Base-by-base conservation (phyloP, 2,329 filamentous ascomycete genomes). In the Dendrostoma leiphaemia region DNA sequence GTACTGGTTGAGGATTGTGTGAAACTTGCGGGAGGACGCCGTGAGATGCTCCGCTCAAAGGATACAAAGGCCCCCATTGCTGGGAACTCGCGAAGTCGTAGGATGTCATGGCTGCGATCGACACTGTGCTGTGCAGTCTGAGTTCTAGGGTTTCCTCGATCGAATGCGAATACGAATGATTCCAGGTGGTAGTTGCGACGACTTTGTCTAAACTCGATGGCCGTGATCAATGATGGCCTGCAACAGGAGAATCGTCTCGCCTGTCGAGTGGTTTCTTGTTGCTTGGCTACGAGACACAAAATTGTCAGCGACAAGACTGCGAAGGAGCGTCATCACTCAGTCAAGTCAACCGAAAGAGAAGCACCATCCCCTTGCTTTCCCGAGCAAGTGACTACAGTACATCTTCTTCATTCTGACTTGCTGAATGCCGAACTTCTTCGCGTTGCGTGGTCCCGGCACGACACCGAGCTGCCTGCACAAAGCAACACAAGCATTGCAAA, bases 61-160 rank as follows among this genome's bases (percentile, higher is more conserved):
- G 38, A 35, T 57, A 57, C 38, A 57, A n/a, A 2, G 38, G 26
- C 15, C 55, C 48, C 52, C 52, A 55, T 45, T 48, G 55, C 9
- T 34, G 43, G 23, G 47, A 40, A 23, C 48, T 43, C 4, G 28
- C 31, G 17, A 57, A 57, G 37, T 57, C 55, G 55, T 57, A 57
- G 5, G 54, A 44, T 29, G 55, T 37, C 55, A 57, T 57, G 5
- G 43, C 40, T 44, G 19, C 46, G 41, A 32, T 19, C 23, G n/a
- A 38, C 21, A 4, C 2, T 5, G 23, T 4, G 23, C n/a, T 6
- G 17, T 21, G 10, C 23, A 24, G 15, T 7, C n/a, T 45, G 41
- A 9, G 15, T 23, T 26, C 19, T 23, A 15, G 15, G 7, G 21
- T 17, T 19, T 41, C 13, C 6, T 38, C 32, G 46, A 17, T 21